Evolutionary conservation across 2,329 filamentous ascomycete genomes (phyloP), one percentile per base, ranked within the genome.

Genomic region (Curvularia lunata): DNA sequence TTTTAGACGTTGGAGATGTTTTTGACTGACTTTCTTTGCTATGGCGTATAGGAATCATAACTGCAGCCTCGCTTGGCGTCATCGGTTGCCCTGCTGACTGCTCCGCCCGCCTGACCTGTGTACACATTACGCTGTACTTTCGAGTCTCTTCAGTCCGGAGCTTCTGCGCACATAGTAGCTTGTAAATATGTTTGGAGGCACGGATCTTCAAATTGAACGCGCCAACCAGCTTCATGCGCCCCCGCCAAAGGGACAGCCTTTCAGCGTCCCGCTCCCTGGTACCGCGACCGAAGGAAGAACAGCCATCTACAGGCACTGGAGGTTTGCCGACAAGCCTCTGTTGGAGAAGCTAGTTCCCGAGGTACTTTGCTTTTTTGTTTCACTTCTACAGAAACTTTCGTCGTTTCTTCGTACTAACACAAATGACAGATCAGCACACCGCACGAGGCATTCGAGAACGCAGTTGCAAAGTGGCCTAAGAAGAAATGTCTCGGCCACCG

Each of bases 251-350:
- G 92, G 92, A 63, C 81, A 86, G 48, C 91, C 92, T 1, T 95
- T 95, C 74, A 90, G 89, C 45, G 82, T 97, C 13, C 81, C 91
- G 12, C 70, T 99, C 19, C 89, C 92, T 0, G 90, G 90, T 61
- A 88, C 89, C 46, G 86, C 91, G 77, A 81, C 83, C 59, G 87
- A 91, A 48, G 90, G 88, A 58, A 88, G 92, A 66, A 90, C 85
- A 48, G 80, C 86, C 46, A 79, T 96, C 63, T 98, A 98, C 79
- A 87, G 95, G 61, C 89, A 97, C 78, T 96, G 89, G 86, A 86
- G 86, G 63, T 88, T 89, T 72, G 83, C 84, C 56, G 88, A 96
- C 78, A 86, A 85, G 58, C 82, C 96, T 55, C 40, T 75, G 42
- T 54, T 75, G 23, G 67, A 68, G 27, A 67, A 50, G 23, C 47